Evolutionary conservation across 1,284 basidiomycete species (phyloP), one percentile per base, ranked within the genome.

Genomic region (Serendipita sp.): DNA sequence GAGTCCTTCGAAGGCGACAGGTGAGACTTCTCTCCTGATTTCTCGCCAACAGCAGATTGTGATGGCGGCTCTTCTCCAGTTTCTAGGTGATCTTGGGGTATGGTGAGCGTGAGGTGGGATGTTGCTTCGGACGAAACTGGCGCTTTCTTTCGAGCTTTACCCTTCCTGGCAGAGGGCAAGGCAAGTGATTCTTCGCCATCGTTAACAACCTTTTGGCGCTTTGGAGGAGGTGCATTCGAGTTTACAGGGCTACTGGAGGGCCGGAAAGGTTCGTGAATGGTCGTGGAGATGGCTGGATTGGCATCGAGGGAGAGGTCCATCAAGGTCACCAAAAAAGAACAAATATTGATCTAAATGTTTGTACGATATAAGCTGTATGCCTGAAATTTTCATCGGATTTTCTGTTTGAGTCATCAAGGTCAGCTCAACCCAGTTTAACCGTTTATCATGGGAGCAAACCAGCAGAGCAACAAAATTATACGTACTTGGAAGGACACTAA

Each of bases 301-400:
- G 53, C 26, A 58, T 32, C 34, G 53, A 35, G 22, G 29, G 17
- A 8, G 4, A 29, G 53, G 29, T 58, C 53, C n/a, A 35, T 30
- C 53, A 58, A 26, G 8, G 5, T n/a, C 32, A 10, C 26, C 32
- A n/a, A 35, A 34, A 41, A 41, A 41, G 38, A 41, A 13, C 6
- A 41, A 13, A 41, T 41, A 41, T 41, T 41, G 38, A 41, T 41
- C 38, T 13, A 41, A 41, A 13, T 41, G 13, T 41, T 5, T 41
- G 13, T 41, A 41, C 38, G 38, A 41, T 41, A 41, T 6, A 41
- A 41, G 38, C 38, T 41, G 38, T 41, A 6, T 13, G 38, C 53
- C 10, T 8, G 34, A n/a, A 34, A 58, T 32, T 58, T 58, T 58
- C 53, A 58, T 58, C 32, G 53, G 53, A 58, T 58, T 58, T 34